Evolutionary conservation across 2,329 filamentous ascomycete species (phyloP).

Genomic region (Diaporthe australafricana): DNA sequence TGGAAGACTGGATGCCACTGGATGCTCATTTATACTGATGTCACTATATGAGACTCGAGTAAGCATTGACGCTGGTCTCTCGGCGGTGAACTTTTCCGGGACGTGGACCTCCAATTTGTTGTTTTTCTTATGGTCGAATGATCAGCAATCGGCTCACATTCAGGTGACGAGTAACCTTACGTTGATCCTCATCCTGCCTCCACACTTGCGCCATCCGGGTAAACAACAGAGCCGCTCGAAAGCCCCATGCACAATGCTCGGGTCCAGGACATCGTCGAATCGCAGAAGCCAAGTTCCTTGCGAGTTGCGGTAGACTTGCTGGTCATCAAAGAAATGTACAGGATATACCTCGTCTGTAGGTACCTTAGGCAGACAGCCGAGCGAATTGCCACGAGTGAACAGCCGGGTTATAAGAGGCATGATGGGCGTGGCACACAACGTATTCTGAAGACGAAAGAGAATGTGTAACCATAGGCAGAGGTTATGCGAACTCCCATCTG

Average conservation of each 20-base stretch:
- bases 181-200: slow-evolving; percentile 40
- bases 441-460: too few species aligned
- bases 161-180: slow-evolving; percentile 33
- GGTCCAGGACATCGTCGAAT: slow-evolving; percentile 45
- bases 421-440: background rate
- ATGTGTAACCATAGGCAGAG: too few species aligned
- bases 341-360: slow-evolving; percentile 38
- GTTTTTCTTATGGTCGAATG: slow-evolving; percentile 33
- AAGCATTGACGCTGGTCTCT: slow-evolving; percentile 49
- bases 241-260: slow-evolving; percentile 38
- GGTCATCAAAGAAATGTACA: slow-evolving; percentile 44
- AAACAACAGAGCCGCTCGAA: slow-evolving; percentile 26
- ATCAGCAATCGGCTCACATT: too few species aligned
- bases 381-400: background rate
- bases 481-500: too few species aligned
- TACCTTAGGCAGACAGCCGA: background rate
- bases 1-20: slow-evolving; percentile 47
- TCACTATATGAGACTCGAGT: slow-evolving; percentile 45
- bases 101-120: slow-evolving; percentile 56
- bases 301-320: slow-evolving; percentile 40
- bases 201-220: slow-evolving; percentile 43
- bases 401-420: slow-evolving; percentile 2
- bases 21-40: slow-evolving; percentile 48
- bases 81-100: slow-evolving; percentile 47
- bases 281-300: slow-evolving; percentile 43